Evolutionary conservation across 352 stramenopile species (phyloP).

Genomic region (Pythium monospermum): DNA sequence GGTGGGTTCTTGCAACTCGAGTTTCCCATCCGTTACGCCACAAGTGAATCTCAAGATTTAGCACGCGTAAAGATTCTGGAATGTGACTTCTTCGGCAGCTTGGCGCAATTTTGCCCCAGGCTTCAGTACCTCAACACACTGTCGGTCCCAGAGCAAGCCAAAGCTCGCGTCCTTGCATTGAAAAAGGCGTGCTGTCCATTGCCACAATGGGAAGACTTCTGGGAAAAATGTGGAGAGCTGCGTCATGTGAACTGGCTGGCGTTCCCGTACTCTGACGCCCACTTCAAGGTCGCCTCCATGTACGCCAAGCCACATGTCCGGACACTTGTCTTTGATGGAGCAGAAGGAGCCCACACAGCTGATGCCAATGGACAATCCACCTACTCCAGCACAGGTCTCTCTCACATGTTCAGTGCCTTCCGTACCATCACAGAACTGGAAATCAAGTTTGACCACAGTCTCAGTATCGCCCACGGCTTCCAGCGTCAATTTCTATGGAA

Average conservation of each 20-base stretch:
- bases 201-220: constrained; percentile 1
- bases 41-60: not conserved
- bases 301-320: constrained; percentile 1
- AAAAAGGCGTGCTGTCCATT: constrained; percentile 3
- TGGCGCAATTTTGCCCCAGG: constrained; percentile 8
- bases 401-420: not conserved
- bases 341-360: constrained; percentile 10
- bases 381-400: constrained; percentile 5
- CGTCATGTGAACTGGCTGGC: constrained; percentile 11
- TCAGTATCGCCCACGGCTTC: constrained; percentile 6
- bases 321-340: constrained; percentile 1
- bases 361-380: not conserved
- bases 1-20: constrained; percentile 12
- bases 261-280: constrained; percentile 11
- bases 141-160: not conserved
- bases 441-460: constrained; percentile 11
- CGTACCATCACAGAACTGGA: constrained; percentile 8
- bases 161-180: not conserved
- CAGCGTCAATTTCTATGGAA: constrained; percentile 9
- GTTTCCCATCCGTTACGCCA: constrained; percentile 8
- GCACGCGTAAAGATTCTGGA: not conserved
- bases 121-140: constrained; percentile 11
- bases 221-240: not conserved
- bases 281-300: constrained; percentile 5
- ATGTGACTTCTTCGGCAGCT: constrained; percentile 5